Evolutionary conservation across 2,329 filamentous ascomycete genomes (phyloP).

Genomic region (Verticillium nonalfalfae): DNA sequence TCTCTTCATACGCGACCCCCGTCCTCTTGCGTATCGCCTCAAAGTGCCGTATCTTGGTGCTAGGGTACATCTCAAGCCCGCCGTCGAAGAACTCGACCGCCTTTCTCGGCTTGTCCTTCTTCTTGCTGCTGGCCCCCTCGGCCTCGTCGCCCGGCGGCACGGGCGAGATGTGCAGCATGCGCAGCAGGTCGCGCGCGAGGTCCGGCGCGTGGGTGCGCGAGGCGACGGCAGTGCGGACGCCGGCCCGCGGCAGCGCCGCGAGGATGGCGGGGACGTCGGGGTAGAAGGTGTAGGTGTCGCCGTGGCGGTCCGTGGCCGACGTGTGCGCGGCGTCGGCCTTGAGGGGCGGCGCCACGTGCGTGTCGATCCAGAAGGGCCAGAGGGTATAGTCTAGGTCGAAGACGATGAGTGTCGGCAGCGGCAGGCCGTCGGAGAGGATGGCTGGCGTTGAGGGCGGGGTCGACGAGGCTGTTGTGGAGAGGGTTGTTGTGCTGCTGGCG

Average conservation of each 20-base stretch:
- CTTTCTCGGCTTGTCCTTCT: constrained; percentile 26
- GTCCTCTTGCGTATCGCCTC: constrained; percentile 64
- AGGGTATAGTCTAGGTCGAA: constrained; percentile 98
- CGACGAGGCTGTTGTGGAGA: constrained; percentile 14
- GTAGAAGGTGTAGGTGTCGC: constrained; percentile 68
- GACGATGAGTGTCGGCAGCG: constrained; percentile 76
- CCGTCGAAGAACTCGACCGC: constrained; percentile 56
- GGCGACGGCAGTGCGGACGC: constrained; percentile 61
- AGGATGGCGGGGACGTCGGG: constrained; percentile 62
- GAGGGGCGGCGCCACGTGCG: constrained; percentile 74
- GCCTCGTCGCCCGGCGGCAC: constrained; percentile 14
- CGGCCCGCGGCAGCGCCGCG: constrained; percentile 43
- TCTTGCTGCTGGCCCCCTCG: constrained; percentile 12
- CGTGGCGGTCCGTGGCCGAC: constrained; percentile 44
- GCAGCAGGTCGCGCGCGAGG: constrained; percentile 71
- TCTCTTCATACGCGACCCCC: constrained; percentile 68
- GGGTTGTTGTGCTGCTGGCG: constrained; percentile 15
- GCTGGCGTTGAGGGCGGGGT: constrained; percentile 19
- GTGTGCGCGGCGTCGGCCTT: constrained; percentile 36
- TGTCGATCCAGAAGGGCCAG: constrained; percentile 99
- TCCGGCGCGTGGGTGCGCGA: constrained; percentile 76
- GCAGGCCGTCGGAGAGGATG: constrained; percentile 49
- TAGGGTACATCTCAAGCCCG: constrained; percentile 63
- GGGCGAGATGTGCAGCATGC: constrained; percentile 56
- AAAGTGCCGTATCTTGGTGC: constrained; percentile 82